These are phyloP conservation scores for Podaxis sp. DNA, from an alignment of 768 basidiomycete genomes.

Conservation along the genomic window DNA sequence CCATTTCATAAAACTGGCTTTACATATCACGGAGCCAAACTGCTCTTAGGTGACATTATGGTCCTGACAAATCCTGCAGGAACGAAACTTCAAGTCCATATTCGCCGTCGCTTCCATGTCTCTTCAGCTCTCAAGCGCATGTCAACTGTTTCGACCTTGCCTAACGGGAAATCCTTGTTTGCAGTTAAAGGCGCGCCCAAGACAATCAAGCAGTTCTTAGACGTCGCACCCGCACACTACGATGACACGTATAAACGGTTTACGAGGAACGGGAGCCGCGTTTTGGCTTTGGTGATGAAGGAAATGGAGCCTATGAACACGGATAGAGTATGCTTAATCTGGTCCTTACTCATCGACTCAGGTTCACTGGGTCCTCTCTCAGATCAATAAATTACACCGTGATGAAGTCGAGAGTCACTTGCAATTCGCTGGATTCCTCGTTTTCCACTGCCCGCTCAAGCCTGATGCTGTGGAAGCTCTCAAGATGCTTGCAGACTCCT, in stretches of 20 bases:
- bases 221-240: constrained; percentile 69
- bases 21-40: constrained; percentile 47
- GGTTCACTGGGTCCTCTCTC: not conserved
- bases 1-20: not conserved
- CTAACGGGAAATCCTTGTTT: constrained; percentile 56
- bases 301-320: constrained; percentile 68
- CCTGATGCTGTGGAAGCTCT: constrained; percentile 86
- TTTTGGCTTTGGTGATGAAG: constrained; percentile 88
- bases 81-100: constrained; percentile 53
- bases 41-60: constrained; percentile 63
- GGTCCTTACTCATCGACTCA: not conserved
- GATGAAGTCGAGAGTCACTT: constrained; percentile 78
- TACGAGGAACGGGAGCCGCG: constrained; percentile 90
- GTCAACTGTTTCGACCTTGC: constrained; percentile 81
- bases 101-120: constrained; percentile 95
- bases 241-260: constrained; percentile 96
- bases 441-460: constrained; percentile 98
- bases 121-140: constrained; percentile 97
- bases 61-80: constrained; percentile 55
- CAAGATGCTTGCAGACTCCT: constrained; percentile 94
- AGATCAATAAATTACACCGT: constrained; percentile 90
- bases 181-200: constrained; percentile 98
- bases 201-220: constrained; percentile 89
- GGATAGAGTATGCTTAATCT: constrained; percentile 60
- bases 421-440: constrained; percentile 91